Percentiles rank a stretch among this genome's conserved stretches.
phyloP scores from a whole-genome alignment of 305 asterid genomes.

The Solanum aculeatissimum region DNA sequence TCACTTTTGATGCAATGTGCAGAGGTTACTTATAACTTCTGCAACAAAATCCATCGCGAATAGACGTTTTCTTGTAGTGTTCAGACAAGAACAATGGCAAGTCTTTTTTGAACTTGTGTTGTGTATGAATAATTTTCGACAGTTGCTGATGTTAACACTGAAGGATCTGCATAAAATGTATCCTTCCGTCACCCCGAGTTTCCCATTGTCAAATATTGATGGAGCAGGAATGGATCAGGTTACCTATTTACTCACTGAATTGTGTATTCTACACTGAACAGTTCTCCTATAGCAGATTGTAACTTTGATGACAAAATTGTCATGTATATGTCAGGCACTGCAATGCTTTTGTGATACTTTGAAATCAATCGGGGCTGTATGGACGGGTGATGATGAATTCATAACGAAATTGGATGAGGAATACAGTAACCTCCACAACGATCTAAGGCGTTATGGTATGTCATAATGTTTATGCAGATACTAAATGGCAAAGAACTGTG shows the following conservation, averaged over 20 bases:
- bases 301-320: background rate
- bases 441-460: slow-evolving; percentile 46
- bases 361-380: slow-evolving; percentile 52
- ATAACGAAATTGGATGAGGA: slow-evolving; percentile 37
- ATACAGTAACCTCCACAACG: slow-evolving; percentile 15
- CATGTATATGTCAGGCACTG: slow-evolving; percentile 33
- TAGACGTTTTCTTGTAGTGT: background rate
- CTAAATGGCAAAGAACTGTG: background rate
- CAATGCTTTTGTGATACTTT: slow-evolving; percentile 46
- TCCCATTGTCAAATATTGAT: slow-evolving; percentile 25
- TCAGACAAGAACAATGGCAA: background rate
- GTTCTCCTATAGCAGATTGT: background rate
- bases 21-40: background rate
- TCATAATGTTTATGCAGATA: background rate
- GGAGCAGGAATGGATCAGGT: slow-evolving; percentile 53
- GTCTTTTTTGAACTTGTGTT: background rate
- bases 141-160: slow-evolving; percentile 60
- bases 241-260: background rate
- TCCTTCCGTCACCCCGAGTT: slow-evolving; percentile 23
- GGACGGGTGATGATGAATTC: slow-evolving; percentile 61
- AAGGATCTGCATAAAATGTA: slow-evolving; percentile 41
- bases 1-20: background rate
- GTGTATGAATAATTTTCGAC: background rate
- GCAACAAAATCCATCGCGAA: background rate
- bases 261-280: background rate